Percentiles rank a stretch among this genome's conserved stretches.
phyloP scores from a whole-genome alignment of 306 rosid species.

The Potentilla sterilis region DNA sequence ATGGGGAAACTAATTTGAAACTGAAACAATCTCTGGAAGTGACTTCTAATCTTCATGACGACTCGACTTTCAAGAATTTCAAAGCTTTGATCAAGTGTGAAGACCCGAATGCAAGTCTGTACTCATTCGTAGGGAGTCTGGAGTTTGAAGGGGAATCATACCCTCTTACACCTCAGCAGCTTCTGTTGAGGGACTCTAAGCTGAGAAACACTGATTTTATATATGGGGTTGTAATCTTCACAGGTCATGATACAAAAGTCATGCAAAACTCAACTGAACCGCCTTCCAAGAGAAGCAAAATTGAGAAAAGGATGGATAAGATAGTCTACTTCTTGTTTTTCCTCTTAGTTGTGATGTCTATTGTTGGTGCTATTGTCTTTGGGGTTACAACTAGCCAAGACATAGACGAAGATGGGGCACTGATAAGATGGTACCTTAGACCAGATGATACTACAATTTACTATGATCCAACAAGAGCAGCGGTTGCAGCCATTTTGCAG shows the following conservation, averaged over 20 bases:
- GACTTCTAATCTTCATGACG: constrained; percentile 72
- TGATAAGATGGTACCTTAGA: constrained; percentile 92
- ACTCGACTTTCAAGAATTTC: constrained; percentile 53
- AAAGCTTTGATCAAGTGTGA: constrained; percentile 78
- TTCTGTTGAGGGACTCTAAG: constrained; percentile 94
- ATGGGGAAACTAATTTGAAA: constrained; percentile 95
- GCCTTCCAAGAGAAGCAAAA: constrained; percentile 94
- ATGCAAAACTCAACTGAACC: constrained; percentile 92
- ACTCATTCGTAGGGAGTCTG: constrained; percentile 74
- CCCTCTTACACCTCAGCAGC: constrained; percentile 93
- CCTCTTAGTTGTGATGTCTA: constrained; percentile 59
- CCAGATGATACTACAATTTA: constrained; percentile 65
- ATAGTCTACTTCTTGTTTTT: constrained; percentile 63
- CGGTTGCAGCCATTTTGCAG: constrained; percentile 70
- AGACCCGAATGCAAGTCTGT: constrained; percentile 96
- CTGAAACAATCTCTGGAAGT: constrained; percentile 73
- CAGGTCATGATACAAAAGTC: constrained; percentile 94
- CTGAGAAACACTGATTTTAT: constrained; percentile 90
- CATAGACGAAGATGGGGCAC: constrained; percentile 43
- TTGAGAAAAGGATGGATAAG: constrained; percentile 90
- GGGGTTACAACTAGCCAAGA: constrained; percentile 65
- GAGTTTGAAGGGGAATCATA: constrained; percentile 56
- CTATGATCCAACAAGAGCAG: constrained; percentile 62
- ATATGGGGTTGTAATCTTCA: constrained; percentile 87
- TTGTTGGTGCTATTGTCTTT: constrained; percentile 65